Evolutionary conservation across 2,329 filamentous ascomycete species (phyloP), one percentile per base, ranked within the genome.

Genomic region (Incumbomyces delicatus): DNA sequence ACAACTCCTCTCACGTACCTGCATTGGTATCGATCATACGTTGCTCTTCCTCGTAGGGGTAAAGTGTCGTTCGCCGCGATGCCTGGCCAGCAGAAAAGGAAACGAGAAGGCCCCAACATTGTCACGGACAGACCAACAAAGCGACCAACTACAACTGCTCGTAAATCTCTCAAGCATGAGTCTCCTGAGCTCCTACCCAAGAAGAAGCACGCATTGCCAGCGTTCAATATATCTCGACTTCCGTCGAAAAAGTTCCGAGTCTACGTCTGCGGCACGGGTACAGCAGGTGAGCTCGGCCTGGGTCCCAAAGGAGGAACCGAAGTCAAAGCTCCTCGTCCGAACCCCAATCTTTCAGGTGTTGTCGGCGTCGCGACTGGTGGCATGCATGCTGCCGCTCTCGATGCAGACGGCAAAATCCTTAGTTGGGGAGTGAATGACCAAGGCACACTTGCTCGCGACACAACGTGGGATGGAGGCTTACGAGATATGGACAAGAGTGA

Each of bases 381-480:
- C 44, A 88, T 90, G 82, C 86, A 94, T 65, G 78, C 74, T 42
- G 73, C 82, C 45, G 85, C 81, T 6, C 68, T 90, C 40, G 90
- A 86, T 37, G 74, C 79, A 50, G 82, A 89, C 63, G 86, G 87
- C 69, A 80, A 77, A 66, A 83, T 92, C 54, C 66, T 88, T 46
- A 88, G 84, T n/a, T 94, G 86, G 86, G 86, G 87, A 44, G 85
- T 90, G 55, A 92, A 90, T 61, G 85, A 90, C 59, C 78, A 87
- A 58, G 81, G 82, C 51, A 83, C 86, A 6, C 74, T 92, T 17
- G 87, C 85, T 36, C 75, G 87, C 58, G 77, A 85, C 60, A 88
- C 84, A 3, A 69, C 68, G 10, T 80, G 78, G 72, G 57, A 58
- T 8, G 58, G 58, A 31, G 58, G 58, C 32, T 37, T 59, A 41